phyloP scores from a whole-genome alignment of 768 basidiomycete species.

The Dendrothele bispora region DNA sequence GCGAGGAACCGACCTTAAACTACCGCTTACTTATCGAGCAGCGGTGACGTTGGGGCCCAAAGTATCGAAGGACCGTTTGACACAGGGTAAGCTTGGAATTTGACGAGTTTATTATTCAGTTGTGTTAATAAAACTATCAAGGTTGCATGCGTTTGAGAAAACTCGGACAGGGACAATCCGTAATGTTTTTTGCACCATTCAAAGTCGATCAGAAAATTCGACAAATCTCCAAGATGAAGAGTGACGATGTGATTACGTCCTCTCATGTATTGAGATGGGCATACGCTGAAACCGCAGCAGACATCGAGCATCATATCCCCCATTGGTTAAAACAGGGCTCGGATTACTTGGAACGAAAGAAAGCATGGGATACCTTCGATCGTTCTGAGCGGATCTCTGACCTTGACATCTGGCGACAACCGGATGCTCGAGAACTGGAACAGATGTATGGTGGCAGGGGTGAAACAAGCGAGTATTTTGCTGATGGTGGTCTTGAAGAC shows the following conservation, averaged over 20 bases:
- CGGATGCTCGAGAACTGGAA: constrained; percentile 24
- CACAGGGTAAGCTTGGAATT: constrained; percentile 39
- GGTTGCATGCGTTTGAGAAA: constrained; percentile 56
- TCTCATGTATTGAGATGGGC: constrained; percentile 43
- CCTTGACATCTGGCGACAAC: constrained; percentile 22
- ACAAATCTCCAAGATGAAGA: constrained; percentile 13
- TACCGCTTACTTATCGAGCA: constrained; percentile 42
- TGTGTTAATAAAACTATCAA: too few relatives aligned
- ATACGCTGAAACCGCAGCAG: constrained; percentile 42
- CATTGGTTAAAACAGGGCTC: constrained; percentile 43
- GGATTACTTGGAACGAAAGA: constrained; percentile 27
- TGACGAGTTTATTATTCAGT: neutral
- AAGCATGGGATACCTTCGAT: constrained; percentile 6
- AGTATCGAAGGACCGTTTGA: constrained; percentile 50
- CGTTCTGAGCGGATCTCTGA: constrained; percentile 3
- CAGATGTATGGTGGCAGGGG: constrained; percentile 21
- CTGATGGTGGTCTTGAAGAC: neutral
- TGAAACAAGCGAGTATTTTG: constrained; percentile 3
- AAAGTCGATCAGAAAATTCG: constrained; percentile 41
- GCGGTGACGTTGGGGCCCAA: constrained; percentile 51
- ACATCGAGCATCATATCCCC: constrained; percentile 38
- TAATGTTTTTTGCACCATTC: constrained; percentile 45
- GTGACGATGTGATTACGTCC: constrained; percentile 13
- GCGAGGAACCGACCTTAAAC: constrained; percentile 54
- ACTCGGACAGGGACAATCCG: constrained; percentile 45